Evolutionary conservation across 1,139 yeast genomes (phyloP).

Genomic region (Taphrina deformans): DNA sequence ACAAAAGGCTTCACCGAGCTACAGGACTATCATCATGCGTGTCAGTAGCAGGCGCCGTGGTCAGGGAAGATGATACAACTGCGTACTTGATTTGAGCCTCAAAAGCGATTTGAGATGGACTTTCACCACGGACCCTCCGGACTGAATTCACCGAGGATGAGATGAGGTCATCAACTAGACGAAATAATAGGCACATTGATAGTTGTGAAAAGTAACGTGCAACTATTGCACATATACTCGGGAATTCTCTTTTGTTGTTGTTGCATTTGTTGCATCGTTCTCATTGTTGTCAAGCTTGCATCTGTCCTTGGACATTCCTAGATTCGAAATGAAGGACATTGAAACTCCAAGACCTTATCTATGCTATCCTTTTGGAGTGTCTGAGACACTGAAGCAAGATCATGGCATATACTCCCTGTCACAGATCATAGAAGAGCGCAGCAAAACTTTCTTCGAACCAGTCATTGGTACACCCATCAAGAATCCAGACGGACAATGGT

Average conservation of each 20-base stretch:
- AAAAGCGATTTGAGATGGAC: neutral
- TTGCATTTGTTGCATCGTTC: neutral
- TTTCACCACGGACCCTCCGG: neutral
- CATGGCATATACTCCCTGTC: conserved; percentile 17
- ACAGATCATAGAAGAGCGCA: conserved; percentile 13
- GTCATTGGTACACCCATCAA: conserved; percentile 13
- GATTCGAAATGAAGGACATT: neutral
- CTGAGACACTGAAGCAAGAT: conserved; percentile 14
- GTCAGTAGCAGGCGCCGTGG: too few relatives aligned
- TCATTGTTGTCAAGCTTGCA: neutral
- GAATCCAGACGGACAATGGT: neutral
- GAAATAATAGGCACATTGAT: too few relatives aligned
- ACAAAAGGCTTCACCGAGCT: too few relatives aligned
- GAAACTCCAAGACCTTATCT: conserved; percentile 6
- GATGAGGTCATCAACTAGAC: neutral
- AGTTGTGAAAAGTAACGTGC: too few relatives aligned
- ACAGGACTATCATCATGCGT: too few relatives aligned
- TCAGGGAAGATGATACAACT: neutral
- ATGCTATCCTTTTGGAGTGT: conserved; percentile 17
- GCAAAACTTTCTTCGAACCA: conserved; percentile 1
- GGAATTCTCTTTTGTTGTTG: neutral
- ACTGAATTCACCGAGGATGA: neutral
- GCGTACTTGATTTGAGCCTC: neutral
- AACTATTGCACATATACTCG: too few relatives aligned
- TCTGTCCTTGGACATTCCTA: neutral